Evolutionary conservation across 1,284 basidiomycete species (phyloP).

Genomic region (Malassezia psittaci): DNA sequence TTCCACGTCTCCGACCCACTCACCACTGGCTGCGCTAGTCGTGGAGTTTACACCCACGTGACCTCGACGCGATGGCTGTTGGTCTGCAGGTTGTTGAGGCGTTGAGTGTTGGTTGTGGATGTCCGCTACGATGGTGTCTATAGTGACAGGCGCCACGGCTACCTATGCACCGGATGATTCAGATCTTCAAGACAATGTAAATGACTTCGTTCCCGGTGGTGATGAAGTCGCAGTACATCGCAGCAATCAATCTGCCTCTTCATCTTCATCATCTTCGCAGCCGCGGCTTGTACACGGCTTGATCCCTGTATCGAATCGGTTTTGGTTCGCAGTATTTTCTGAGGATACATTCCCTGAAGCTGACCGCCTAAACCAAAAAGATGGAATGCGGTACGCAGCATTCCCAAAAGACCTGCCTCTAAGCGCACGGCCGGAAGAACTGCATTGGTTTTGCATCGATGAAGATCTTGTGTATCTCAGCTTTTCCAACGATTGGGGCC

Average conservation of each 20-base stretch:
- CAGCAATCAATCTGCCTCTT: too few relatives aligned
- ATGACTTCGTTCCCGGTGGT: too few relatives aligned
- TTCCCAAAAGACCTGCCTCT: slow-evolving; percentile 18
- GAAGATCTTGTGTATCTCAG: slow-evolving; percentile 82
- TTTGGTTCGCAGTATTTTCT: slow-evolving; percentile 37
- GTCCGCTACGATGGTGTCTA: neutral
- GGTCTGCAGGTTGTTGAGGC: slow-evolving; percentile 1
- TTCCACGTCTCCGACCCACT: neutral
- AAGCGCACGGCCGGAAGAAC: slow-evolving; percentile 17
- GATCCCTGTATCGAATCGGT: slow-evolving; percentile 30
- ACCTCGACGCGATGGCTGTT: neutral
- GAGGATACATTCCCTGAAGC: slow-evolving; percentile 17
- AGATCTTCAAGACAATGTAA: slow-evolving; percentile 17
- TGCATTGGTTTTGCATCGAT: slow-evolving; percentile 57
- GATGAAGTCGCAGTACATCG: too few relatives aligned
- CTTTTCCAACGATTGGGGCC: slow-evolving; percentile 63
- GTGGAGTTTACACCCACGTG: slow-evolving; percentile 7
- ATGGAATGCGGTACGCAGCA: slow-evolving; percentile 12
- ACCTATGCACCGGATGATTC: slow-evolving; percentile 33
- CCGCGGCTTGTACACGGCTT: slow-evolving; percentile 23
- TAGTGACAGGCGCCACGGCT: neutral
- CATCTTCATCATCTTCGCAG: neutral
- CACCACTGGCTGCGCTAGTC: neutral
- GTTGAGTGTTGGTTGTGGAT: neutral
- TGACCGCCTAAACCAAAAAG: slow-evolving; percentile 21